These are phyloP conservation scores for Hyphopichia fennica DNA, from an alignment of 1,139 yeast genomes.

Conservation along the genomic window DNA sequence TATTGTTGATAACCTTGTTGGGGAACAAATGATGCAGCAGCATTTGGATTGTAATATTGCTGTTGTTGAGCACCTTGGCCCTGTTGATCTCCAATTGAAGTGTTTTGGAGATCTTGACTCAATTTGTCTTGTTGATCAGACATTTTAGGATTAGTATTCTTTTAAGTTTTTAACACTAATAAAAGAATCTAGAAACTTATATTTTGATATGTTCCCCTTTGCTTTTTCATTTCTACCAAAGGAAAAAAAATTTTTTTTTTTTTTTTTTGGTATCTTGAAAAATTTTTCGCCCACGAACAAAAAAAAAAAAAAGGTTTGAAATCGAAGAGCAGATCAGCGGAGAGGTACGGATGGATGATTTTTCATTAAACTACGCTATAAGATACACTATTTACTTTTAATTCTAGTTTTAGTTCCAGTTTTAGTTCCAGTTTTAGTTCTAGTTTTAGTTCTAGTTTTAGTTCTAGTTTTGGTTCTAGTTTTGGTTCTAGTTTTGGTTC, in stretches of 20 bases:
- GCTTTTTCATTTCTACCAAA: not conserved
- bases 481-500: too few relatives aligned
- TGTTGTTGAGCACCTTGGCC: slow-evolving; percentile 15
- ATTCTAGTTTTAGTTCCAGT: too few relatives aligned
- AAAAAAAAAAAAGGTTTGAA: slow-evolving; percentile 1
- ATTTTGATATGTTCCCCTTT: not conserved
- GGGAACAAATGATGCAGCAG: slow-evolving; percentile 47
- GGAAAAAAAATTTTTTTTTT: slow-evolving; percentile 1
- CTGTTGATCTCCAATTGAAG: slow-evolving; percentile 25
- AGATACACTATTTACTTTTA: too few relatives aligned
- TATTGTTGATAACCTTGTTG: slow-evolving; percentile 22
- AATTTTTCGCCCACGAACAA: not conserved
- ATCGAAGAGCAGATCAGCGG: not conserved
- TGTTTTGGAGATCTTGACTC: slow-evolving; percentile 54
- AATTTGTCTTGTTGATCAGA: slow-evolving; percentile 53
- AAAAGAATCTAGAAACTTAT: too few relatives aligned
- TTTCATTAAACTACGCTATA: too few relatives aligned
- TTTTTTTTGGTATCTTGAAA: not conserved
- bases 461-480: too few relatives aligned
- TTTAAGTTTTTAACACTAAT: too few relatives aligned
- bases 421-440: too few relatives aligned
- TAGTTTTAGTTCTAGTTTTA: too few relatives aligned
- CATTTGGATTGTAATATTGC: slow-evolving; percentile 36
- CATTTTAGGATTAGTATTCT: slow-evolving; percentile 29
- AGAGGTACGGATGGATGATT: not conserved